Evolutionary conservation across 2,329 filamentous ascomycete genomes (phyloP).

Genomic region (Boeremia exigua): DNA sequence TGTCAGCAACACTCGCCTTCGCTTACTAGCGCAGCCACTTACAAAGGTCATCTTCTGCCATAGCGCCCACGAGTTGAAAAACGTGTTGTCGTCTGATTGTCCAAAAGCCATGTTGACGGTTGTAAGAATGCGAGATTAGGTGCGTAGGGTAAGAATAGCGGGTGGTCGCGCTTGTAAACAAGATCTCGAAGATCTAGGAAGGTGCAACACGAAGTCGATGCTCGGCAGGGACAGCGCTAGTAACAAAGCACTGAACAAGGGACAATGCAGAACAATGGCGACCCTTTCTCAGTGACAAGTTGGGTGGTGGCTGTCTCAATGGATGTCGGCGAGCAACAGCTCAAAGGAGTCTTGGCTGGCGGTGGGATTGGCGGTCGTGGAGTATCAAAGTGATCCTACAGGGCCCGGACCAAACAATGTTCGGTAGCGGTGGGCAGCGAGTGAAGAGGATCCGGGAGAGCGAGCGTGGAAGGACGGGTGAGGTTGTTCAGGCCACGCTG

Average conservation of each 20-base stretch:
- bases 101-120: constrained; percentile 30
- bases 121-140: constrained; percentile 20
- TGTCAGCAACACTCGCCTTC: constrained; percentile 28
- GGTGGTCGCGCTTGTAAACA: constrained; percentile 18
- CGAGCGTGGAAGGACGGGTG: constrained; percentile 23
- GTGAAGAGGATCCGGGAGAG: constrained; percentile 13
- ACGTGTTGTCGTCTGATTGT: constrained; percentile 41
- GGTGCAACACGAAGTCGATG: constrained; percentile 17
- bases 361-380: not conserved
- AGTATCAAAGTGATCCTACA: constrained; percentile 9
- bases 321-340: constrained; percentile 1
- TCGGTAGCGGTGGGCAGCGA: constrained; percentile 12
- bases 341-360: not conserved
- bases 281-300: not conserved
- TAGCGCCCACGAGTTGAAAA: constrained; percentile 68
- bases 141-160: constrained; percentile 28
- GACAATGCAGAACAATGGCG: constrained; percentile 15
- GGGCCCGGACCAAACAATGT: constrained; percentile 7
- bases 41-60: constrained; percentile 95
- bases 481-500: constrained; percentile 19
- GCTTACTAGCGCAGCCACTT: constrained; percentile 49
- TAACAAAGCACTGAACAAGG: constrained; percentile 19
- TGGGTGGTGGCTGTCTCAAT: constrained; percentile 3
- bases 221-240: constrained; percentile 24
- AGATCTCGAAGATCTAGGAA: constrained; percentile 21